Percentiles rank a stretch among this genome's conserved stretches.
Conservation (phyloP, 2,329 filamentous ascomycete species). For the Anisogramma anomala region DNA sequence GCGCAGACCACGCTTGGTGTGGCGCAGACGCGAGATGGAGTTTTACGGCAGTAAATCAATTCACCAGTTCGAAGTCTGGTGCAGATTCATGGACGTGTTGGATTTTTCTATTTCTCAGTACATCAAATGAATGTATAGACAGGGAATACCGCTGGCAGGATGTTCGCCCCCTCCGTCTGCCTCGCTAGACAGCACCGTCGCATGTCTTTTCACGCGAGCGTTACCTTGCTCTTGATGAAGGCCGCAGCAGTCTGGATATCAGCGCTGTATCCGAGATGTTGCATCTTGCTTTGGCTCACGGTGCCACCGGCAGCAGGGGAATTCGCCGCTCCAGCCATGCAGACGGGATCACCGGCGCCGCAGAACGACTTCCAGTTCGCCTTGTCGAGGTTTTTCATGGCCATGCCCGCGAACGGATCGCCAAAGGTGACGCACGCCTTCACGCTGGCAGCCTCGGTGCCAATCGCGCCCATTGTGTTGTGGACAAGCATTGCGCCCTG, state of each 20-base stretch:
- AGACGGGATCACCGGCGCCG: conserved; percentile 11
- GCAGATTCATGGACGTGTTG: too few relatives aligned
- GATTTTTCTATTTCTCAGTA: too few relatives aligned
- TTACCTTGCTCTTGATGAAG: conserved; percentile 12
- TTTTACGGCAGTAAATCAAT: too few relatives aligned
- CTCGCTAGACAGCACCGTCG: too few relatives aligned
- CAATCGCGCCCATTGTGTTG: conserved; percentile 16
- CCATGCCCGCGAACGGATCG: conserved; percentile 14
- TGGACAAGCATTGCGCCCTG: conserved; percentile 21
- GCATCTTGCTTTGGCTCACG: background rate
- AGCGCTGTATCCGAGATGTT: conserved; percentile 14
- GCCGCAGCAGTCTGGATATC: conserved; percentile 10
- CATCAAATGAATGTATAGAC: too few relatives aligned
- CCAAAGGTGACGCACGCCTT: conserved; percentile 21
- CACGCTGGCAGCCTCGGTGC: conserved; percentile 12
- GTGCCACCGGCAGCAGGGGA: conserved; percentile 11
- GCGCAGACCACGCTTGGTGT: too few relatives aligned
- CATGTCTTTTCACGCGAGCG: too few relatives aligned
- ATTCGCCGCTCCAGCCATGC: background rate
- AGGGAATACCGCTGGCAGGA: too few relatives aligned
- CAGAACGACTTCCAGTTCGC: conserved; percentile 13
- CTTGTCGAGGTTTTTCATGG: background rate
- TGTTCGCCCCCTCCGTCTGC: too few relatives aligned
- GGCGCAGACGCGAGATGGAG: too few relatives aligned
- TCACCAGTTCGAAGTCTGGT: too few relatives aligned